phyloP scores from a whole-genome alignment of 2,329 filamentous ascomycete species.

The Zasmidium citrigriseum region DNA sequence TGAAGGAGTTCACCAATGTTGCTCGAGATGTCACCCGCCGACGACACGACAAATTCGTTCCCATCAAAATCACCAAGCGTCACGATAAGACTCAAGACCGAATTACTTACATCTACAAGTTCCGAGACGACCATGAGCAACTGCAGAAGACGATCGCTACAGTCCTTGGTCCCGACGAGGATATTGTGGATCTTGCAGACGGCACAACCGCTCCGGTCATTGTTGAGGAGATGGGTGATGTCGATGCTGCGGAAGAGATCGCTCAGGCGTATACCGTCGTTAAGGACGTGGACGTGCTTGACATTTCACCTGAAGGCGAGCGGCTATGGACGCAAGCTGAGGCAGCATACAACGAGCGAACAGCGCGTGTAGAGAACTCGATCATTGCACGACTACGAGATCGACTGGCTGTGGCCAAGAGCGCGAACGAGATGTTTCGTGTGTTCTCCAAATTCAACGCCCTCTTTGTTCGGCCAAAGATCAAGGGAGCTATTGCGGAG shows the following conservation, averaged over 20 bases:
- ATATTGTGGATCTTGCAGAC: slow-evolving; percentile 54
- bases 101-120: slow-evolving; percentile 89
- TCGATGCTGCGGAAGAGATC: slow-evolving; percentile 96
- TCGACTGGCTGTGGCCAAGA: slow-evolving; percentile 90
- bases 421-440: slow-evolving; percentile 98
- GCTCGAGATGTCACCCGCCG: slow-evolving; percentile 91
- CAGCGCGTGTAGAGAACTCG: slow-evolving; percentile 95
- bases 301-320: slow-evolving; percentile 87
- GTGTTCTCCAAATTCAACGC: slow-evolving; percentile 99
- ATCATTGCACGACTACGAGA: slow-evolving; percentile 95
- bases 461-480: slow-evolving; percentile 97
- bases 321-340: slow-evolving; percentile 91
- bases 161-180: slow-evolving; percentile 72
- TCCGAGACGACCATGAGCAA: slow-evolving; percentile 96
- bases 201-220: slow-evolving; percentile 67
- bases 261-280: slow-evolving; percentile 90
- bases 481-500: slow-evolving; percentile 94
- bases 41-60: slow-evolving; percentile 96
- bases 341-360: slow-evolving; percentile 95
- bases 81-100: slow-evolving; percentile 88
- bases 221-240: slow-evolving; percentile 92
- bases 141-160: slow-evolving; percentile 94
- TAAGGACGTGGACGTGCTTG: slow-evolving; percentile 91
- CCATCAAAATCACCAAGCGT: slow-evolving; percentile 89
- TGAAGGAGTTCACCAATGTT: slow-evolving; percentile 97